Percentiles rank a stretch among this genome's conserved stretches.
phyloP scores from a whole-genome alignment of 495 filamentous ascomycete species.

The Cercophora newfieldiana region DNA sequence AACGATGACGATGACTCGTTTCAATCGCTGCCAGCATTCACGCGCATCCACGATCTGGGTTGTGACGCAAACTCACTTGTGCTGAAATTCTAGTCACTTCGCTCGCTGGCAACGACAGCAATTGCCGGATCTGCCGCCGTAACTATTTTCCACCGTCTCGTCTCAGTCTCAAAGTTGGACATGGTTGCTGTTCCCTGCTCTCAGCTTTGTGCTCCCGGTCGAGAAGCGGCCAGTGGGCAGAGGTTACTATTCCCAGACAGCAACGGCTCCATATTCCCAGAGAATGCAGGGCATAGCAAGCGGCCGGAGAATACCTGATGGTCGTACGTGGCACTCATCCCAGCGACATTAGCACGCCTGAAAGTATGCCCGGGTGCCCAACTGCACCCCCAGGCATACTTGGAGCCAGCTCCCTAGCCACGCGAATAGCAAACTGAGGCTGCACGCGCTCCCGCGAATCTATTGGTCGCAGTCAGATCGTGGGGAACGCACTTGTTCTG shows the following conservation, averaged over 20 bases:
- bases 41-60: neutral
- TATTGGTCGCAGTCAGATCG: conserved; percentile 18
- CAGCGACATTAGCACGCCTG: conserved; percentile 16
- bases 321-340: conserved; percentile 27
- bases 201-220: neutral
- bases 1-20: conserved; percentile 21
- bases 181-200: neutral
- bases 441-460: neutral
- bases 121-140: conserved; percentile 11
- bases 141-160: neutral
- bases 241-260: conserved; percentile 19
- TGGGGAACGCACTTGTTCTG: conserved; percentile 19
- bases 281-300: conserved; percentile 15
- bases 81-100: conserved; percentile 4
- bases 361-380: conserved; percentile 32
- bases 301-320: conserved; percentile 15
- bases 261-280: conserved; percentile 12
- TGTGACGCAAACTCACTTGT: neutral
- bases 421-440: conserved; percentile 20
- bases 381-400: conserved; percentile 22
- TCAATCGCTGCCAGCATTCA: conserved; percentile 14
- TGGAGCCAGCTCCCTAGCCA: conserved; percentile 14
- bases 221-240: neutral
- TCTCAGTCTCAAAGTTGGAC: neutral
- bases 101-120: neutral